Conservation (phyloP, 1,284 basidiomycete species). For the Malassezia globosa region DNA sequence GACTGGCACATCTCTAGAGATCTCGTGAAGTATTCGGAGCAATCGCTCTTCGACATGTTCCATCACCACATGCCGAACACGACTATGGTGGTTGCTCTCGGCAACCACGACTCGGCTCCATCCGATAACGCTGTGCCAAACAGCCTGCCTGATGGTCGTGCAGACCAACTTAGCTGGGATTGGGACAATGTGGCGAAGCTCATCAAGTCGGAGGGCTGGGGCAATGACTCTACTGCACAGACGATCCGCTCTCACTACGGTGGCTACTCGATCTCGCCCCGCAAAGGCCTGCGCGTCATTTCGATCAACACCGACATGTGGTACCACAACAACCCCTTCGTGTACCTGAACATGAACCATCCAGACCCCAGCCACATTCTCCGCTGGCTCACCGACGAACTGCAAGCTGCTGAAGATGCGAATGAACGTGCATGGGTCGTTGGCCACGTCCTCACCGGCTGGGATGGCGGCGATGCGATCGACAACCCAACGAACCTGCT, state of each 20-base stretch:
- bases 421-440: constrained; percentile 58
- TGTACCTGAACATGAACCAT: constrained; percentile 62
- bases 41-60: constrained; percentile 36
- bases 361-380: constrained; percentile 65
- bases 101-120: constrained; percentile 43
- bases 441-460: constrained; percentile 65
- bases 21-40: constrained; percentile 40
- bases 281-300: constrained; percentile 61
- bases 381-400: constrained; percentile 65
- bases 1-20: constrained; percentile 36
- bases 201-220: constrained; percentile 54
- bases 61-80: constrained; percentile 26
- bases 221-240: constrained; percentile 55
- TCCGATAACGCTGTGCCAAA: constrained; percentile 30
- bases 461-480: constrained; percentile 58
- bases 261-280: constrained; percentile 61
- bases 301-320: constrained; percentile 61
- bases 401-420: constrained; percentile 51
- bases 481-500: constrained; percentile 34
- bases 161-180: constrained; percentile 39
- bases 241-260: constrained; percentile 61
- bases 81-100: constrained; percentile 40
- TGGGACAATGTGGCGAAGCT: constrained; percentile 34
- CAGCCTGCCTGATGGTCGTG: constrained; percentile 29
- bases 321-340: constrained; percentile 55